Evolutionary conservation across 208 protist species (phyloP), one percentile per base, ranked within the genome.

Genomic region (Wallacemonas sp.): DNA sequence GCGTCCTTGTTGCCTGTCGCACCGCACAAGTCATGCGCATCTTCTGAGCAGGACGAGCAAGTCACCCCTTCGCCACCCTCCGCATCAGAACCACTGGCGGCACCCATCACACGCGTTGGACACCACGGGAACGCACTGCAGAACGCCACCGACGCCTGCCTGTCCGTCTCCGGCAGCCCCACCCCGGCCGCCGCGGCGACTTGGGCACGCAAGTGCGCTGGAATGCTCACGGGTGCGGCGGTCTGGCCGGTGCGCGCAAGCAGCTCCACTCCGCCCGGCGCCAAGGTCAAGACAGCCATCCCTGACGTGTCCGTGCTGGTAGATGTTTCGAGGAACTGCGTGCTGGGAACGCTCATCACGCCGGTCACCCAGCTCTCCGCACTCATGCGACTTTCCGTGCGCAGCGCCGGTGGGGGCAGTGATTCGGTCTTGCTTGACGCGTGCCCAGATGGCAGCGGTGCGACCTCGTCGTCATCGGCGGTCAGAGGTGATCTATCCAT

Each of bases 41-140:
- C 2, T 19, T 19, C n/a, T n/a, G n/a, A n/a, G n/a, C n/a, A n/a
- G n/a, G n/a, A n/a, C n/a, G n/a, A n/a, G n/a, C n/a, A n/a, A n/a
- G n/a, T n/a, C n/a, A n/a, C 2, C 30, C 21, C 44, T 2, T 67
- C 42, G 26, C 44, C 39, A 17, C 47, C 41, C 14, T 47, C 38
- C 15, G 9, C 51, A 31, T 39, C 28, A 14, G 26, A 15, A 15
- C 6, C 47, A 22, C 12, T 55, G 47, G n/a, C 12, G 15, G 9
- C 27, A n/a, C 24, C n/a, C 24, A 55, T 14, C 12, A 31, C 12
- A 31, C 1, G 24, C 22, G 51, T 58, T 19, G 51, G 51, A n/a
- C 51, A 58, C 51, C 56, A 62, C 19, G 56, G 56, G 2, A 62
- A 62, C 15, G 39, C 56, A 24, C 56, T 62, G 31, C 24, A 36